Base-by-base conservation (phyloP, 2,329 filamentous ascomycete species). In the Xylaria sp. region DNA sequence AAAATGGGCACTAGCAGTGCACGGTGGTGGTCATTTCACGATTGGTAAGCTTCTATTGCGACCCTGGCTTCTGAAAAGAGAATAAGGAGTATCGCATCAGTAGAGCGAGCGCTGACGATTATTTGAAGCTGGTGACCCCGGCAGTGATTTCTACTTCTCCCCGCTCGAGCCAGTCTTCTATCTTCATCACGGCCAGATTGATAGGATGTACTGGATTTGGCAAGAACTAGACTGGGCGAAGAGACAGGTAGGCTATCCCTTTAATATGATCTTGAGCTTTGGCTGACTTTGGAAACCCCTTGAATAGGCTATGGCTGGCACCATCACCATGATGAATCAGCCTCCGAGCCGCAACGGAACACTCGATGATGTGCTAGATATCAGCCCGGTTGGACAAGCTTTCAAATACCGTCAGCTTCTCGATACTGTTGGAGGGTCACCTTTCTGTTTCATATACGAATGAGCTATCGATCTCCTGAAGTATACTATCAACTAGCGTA, bases 131-230 rank as follows among this genome's bases (percentile, higher is more conserved):
- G 85, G 84, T 49, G 83, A 85, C 72, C 83, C 83, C 18, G 83
- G 83, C 25, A 78, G 80, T 54, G 84, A 85, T 68, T 78, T 83
- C 70, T 81, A 80, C 69, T 79, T 82, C 54, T 82, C 82, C 10
- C 80, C 83, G 0, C 78, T 81, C 4, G 84, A 85, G 66, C 84
- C 84, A 1, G 81, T 75, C 1, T 85, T 85, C 75, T 85, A 79
- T 67, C 73, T 83, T 9, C 83, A 86, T 69, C 84, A 85, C 64
- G 82, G 77, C 0, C 79, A 83, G 71, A 80, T 86, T 62, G 84
- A 86, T 68, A 78, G 84, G 13, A 77, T 83, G 56, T 84, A 83
- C 75, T 85, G 82, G 75, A 82, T 85, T 71, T 86, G 83, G 83
- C 83, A 85, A 76, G 83, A 83, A 64, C 79, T 83, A 25, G 80